These are phyloP conservation scores for Amanita polypyramis DNA, from an alignment of 768 basidiomycete genomes.

Conservation along the genomic window DNA sequence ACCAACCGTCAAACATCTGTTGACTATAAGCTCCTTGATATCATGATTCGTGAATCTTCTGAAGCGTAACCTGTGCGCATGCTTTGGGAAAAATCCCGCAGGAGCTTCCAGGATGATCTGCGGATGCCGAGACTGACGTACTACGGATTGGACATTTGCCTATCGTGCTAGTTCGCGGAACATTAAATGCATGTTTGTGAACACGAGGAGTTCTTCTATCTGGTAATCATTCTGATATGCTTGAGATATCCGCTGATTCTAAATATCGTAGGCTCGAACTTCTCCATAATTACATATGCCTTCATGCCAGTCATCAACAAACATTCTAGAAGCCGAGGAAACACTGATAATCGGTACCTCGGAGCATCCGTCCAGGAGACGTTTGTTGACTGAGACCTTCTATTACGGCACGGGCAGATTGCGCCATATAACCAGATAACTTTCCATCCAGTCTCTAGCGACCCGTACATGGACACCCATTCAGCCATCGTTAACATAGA, in stretches of 20 bases:
- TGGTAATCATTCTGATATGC: background rate
- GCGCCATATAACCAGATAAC: background rate
- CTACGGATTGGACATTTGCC: no score
- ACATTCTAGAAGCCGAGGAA: background rate
- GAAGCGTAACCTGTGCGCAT: background rate
- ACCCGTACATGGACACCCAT: background rate
- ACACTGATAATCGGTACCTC: no score
- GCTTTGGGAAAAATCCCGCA: no score
- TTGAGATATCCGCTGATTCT: background rate
- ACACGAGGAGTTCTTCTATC: background rate
- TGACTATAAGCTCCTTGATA: background rate
- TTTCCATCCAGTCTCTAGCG: no score
- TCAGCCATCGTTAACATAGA: background rate
- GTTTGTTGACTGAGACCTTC: background rate
- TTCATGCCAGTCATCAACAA: background rate
- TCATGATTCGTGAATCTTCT: background rate
- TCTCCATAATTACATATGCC: background rate
- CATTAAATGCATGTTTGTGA: background rate
- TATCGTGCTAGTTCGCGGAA: no score
- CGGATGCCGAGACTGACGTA: no score
- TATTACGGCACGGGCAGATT: no score
- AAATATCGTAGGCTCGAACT: background rate
- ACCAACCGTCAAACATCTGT: background rate
- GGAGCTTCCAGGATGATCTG: no score
- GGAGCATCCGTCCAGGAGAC: background rate